A percentile compares a stretch with the other conserved stretches of the same genome.
These are phyloP conservation scores for Guillardia theta DNA, from an alignment of 78 protist species.

Conservation along the genomic window DNA sequence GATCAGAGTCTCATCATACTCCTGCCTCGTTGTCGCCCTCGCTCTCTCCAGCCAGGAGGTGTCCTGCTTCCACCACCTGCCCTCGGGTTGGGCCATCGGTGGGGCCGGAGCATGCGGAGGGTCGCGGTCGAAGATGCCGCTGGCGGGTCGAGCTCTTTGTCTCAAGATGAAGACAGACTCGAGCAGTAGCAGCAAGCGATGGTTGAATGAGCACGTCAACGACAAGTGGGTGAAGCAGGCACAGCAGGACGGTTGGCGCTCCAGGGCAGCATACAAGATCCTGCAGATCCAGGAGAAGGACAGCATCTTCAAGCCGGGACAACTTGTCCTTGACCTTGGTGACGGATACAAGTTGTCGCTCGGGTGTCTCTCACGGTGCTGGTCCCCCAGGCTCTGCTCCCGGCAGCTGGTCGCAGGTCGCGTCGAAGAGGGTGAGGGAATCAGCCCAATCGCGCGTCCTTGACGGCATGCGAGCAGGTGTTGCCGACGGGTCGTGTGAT, in stretches of 20 bases:
- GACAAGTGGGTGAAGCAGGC: constrained; percentile 7
- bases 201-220: constrained; percentile 17
- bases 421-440: too few species aligned
- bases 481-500: too few species aligned
- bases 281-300: background rate
- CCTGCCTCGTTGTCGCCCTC: too few species aligned
- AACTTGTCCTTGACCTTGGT: background rate
- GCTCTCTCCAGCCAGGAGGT: too few species aligned
- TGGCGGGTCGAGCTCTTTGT: too few species aligned
- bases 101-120: too few species aligned
- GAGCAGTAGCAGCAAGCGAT: constrained; percentile 20
- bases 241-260: background rate
- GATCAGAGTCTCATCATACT: too few species aligned
- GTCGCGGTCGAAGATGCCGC: too few species aligned
- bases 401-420: constrained; percentile 28
- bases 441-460: too few species aligned
- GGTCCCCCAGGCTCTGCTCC: constrained; percentile 21
- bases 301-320: background rate
- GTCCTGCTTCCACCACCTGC: too few species aligned
- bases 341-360: background rate
- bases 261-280: background rate
- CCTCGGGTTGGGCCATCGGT: too few species aligned
- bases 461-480: too few species aligned
- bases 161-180: background rate
- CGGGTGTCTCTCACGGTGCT: background rate